Conservation (phyloP, 495 filamentous ascomycete species). For the Podospora appendiculata region DNA sequence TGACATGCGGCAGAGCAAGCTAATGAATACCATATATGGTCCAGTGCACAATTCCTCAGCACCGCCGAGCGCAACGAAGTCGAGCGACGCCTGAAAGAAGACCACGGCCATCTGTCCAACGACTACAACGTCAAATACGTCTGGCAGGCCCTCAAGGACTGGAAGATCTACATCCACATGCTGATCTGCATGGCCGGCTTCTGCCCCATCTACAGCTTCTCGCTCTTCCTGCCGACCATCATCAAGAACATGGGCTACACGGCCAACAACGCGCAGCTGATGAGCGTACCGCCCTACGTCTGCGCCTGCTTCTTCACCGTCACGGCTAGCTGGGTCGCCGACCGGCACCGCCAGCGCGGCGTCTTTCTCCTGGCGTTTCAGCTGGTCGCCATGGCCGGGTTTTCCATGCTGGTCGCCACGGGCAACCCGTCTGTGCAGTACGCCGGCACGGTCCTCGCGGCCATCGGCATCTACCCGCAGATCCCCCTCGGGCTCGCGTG, state of each 20-base stretch:
- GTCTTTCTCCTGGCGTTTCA: slow-evolving; percentile 48
- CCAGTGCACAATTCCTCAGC: slow-evolving; percentile 42
- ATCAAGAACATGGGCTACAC: slow-evolving; percentile 52
- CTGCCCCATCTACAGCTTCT: slow-evolving; percentile 48
- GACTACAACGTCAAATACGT: slow-evolving; percentile 63
- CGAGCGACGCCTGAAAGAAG: slow-evolving; percentile 37
- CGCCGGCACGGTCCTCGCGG: slow-evolving; percentile 58
- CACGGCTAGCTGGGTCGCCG: slow-evolving; percentile 41
- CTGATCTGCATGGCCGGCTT: slow-evolving; percentile 33
- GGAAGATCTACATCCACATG: slow-evolving; percentile 53
- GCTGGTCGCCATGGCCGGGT: slow-evolving; percentile 46
- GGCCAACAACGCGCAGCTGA: slow-evolving; percentile 49
- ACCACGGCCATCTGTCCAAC: slow-evolving; percentile 60
- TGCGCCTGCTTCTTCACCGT: slow-evolving; percentile 45
- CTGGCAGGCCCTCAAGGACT: slow-evolving; percentile 55
- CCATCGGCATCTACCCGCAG: slow-evolving; percentile 61
- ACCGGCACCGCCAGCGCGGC: slow-evolving; percentile 37
- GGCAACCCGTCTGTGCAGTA: slow-evolving; percentile 54
- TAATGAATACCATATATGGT: neutral
- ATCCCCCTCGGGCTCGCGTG: slow-evolving; percentile 65
- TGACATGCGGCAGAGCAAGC: no score
- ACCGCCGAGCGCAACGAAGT: slow-evolving; percentile 42
- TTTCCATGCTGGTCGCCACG: slow-evolving; percentile 52
- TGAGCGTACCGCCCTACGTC: slow-evolving; percentile 53
- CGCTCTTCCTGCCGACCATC: slow-evolving; percentile 58